These are phyloP conservation scores for Quercus variabilis DNA, from an alignment of 306 rosid species.

Conservation along the genomic window DNA sequence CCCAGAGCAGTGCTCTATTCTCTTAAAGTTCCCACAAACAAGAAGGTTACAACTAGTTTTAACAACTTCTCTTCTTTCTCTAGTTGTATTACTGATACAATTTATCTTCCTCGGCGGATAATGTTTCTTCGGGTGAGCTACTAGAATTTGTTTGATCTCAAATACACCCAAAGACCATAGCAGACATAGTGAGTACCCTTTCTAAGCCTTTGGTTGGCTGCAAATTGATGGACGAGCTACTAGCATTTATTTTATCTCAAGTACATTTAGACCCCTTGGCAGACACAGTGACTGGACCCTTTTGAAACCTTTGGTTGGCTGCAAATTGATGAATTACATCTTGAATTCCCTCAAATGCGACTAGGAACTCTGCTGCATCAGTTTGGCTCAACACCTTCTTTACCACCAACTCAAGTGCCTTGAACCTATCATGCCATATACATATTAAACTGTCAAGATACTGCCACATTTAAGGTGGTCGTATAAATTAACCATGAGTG, in stretches of 20 bases:
- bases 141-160: not conserved
- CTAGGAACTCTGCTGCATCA: constrained; percentile 44
- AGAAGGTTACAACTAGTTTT: no score
- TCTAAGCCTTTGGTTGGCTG: constrained; percentile 18
- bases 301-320: constrained; percentile 18
- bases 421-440: constrained; percentile 27
- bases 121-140: not conserved
- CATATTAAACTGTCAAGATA: not conserved
- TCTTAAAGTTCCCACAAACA: no score
- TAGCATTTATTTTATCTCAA: not conserved
- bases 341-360: constrained; percentile 46
- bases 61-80: no score
- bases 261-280: constrained; percentile 18
- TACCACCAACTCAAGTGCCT: constrained; percentile 38
- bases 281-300: constrained; percentile 30
- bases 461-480: no score
- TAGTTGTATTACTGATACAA: no score
- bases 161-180: constrained; percentile 20
- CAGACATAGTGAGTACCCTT: constrained; percentile 30
- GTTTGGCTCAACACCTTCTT: constrained; percentile 36
- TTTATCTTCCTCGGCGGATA: no score
- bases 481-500: no score
- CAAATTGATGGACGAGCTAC: constrained; percentile 23
- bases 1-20: no score
- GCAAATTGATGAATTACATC: constrained; percentile 37